These are phyloP conservation scores for Leccinum rimulosum DNA, from an alignment of 768 basidiomycete genomes.

Conservation along the genomic window DNA sequence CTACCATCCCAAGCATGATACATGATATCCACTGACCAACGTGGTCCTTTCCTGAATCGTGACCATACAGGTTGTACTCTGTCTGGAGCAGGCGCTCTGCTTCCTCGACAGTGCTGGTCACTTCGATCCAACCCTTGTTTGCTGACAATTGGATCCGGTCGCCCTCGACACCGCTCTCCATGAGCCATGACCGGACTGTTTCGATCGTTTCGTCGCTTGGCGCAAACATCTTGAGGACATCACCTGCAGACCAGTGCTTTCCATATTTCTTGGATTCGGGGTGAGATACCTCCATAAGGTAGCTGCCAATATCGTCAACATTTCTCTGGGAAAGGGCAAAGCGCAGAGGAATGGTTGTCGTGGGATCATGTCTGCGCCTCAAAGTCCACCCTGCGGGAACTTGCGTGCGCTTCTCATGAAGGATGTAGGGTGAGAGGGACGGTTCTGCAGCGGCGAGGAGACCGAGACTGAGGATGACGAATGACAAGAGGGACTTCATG, in stretches of 20 bases:
- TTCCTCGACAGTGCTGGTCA: conserved; percentile 29
- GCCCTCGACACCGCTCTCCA: conserved; percentile 23
- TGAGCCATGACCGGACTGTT: conserved; percentile 30
- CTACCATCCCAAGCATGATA: neutral
- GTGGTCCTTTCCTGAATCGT: conserved; percentile 28
- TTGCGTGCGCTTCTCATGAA: conserved; percentile 40
- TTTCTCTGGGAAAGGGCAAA: conserved; percentile 35
- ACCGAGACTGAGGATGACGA: conserved; percentile 18
- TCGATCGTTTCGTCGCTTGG: conserved; percentile 26
- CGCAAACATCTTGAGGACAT: conserved; percentile 29
- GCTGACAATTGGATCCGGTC: conserved; percentile 19
- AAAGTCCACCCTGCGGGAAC: conserved; percentile 38
- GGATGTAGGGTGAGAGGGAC: conserved; percentile 22
- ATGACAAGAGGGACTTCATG: conserved; percentile 18
- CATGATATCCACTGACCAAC: conserved; percentile 21
- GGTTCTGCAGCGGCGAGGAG: conserved; percentile 18
- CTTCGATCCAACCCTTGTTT: conserved; percentile 29
- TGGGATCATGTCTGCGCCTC: conserved; percentile 36
- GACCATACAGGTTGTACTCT: conserved; percentile 33
- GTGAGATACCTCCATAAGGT: conserved; percentile 34
- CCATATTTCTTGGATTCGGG: conserved; percentile 33
- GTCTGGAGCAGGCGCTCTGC: conserved; percentile 34
- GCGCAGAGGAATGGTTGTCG: conserved; percentile 26
- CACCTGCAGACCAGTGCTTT: conserved; percentile 30
- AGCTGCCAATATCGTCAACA: conserved; percentile 25